Conservation (phyloP, 176 grass and related monocot genomes). For the Ampelocalamus luodianensis region DNA sequence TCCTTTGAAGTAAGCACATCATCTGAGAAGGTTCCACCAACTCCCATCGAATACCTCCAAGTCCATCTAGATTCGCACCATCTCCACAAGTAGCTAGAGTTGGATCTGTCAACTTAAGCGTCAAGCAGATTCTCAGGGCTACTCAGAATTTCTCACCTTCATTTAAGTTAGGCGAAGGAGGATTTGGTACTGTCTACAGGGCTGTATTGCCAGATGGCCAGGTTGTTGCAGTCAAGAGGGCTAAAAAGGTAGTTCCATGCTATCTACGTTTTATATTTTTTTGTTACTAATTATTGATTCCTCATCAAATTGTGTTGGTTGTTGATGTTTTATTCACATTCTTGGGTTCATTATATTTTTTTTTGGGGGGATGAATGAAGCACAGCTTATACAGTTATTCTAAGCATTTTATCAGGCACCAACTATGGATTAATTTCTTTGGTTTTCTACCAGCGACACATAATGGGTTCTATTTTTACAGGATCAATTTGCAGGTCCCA, state of each 20-base stretch:
- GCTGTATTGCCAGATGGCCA: slow-evolving; percentile 75
- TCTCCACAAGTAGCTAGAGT: slow-evolving; percentile 74
- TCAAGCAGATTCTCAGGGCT: slow-evolving; percentile 85
- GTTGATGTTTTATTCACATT: slow-evolving; percentile 25
- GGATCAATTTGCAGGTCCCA: slow-evolving; percentile 81
- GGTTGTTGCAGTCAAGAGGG: slow-evolving; percentile 89
- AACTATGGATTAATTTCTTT: slow-evolving; percentile 36
- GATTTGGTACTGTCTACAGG: slow-evolving; percentile 93
- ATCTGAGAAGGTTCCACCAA: slow-evolving; percentile 79
- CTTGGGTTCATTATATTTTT: slow-evolving; percentile 11
- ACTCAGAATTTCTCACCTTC: slow-evolving; percentile 88
- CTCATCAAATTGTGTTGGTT: slow-evolving; percentile 2
- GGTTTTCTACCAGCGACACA: neutral
- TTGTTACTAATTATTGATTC: slow-evolving; percentile 22
- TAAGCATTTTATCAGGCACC: neutral
- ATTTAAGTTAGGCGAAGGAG: slow-evolving; percentile 91
- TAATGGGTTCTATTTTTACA: slow-evolving; percentile 48
- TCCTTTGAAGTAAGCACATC: slow-evolving; percentile 80
- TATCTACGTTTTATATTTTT: slow-evolving; percentile 22
- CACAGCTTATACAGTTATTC: neutral
- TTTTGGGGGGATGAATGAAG: neutral
- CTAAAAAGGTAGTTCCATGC: slow-evolving; percentile 84
- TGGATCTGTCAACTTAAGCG: slow-evolving; percentile 69
- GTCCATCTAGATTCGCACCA: slow-evolving; percentile 90
- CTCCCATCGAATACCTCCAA: slow-evolving; percentile 85